Evolutionary conservation across 1,284 basidiomycete genomes (phyloP).

Genomic region (Leccinum angustisporum): DNA sequence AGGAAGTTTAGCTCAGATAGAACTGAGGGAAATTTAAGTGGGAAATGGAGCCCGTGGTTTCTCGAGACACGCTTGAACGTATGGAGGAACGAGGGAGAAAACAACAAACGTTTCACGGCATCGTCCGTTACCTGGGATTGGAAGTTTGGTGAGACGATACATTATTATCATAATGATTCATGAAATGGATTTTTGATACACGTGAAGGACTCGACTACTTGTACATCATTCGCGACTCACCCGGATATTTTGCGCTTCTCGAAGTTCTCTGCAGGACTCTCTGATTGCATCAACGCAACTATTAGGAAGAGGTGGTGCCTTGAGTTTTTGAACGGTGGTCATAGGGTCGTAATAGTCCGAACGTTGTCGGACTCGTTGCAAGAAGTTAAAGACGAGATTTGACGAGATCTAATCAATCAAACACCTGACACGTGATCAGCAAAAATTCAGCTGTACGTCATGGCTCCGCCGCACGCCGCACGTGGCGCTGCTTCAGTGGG

Average conservation of each 20-base stretch:
- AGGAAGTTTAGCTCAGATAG: slow-evolving; percentile 74
- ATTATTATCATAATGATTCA: neutral
- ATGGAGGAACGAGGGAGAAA: slow-evolving; percentile 60
- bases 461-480: neutral
- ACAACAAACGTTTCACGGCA: slow-evolving; percentile 58
- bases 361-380: neutral
- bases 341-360: slow-evolving; percentile 7
- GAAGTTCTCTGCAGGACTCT: slow-evolving; percentile 47
- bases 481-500: neutral
- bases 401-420: slow-evolving; percentile 10
- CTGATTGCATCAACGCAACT: slow-evolving; percentile 52
- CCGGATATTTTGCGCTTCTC: slow-evolving; percentile 43
- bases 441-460: neutral
- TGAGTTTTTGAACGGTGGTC: slow-evolving; percentile 5
- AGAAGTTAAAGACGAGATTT: neutral
- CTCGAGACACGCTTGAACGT: slow-evolving; percentile 63
- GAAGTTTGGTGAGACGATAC: slow-evolving; percentile 15
- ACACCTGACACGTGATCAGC: slow-evolving; percentile 23
- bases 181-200: slow-evolving; percentile 1
- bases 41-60: slow-evolving; percentile 69
- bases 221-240: slow-evolving; percentile 32
- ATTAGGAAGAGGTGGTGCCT: slow-evolving; percentile 39
- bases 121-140: slow-evolving; percentile 53
- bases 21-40: slow-evolving; percentile 70
- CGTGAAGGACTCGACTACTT: neutral